Base-by-base conservation (phyloP, 1,139 yeast genomes). In the Protomyces inundatus region DNA sequence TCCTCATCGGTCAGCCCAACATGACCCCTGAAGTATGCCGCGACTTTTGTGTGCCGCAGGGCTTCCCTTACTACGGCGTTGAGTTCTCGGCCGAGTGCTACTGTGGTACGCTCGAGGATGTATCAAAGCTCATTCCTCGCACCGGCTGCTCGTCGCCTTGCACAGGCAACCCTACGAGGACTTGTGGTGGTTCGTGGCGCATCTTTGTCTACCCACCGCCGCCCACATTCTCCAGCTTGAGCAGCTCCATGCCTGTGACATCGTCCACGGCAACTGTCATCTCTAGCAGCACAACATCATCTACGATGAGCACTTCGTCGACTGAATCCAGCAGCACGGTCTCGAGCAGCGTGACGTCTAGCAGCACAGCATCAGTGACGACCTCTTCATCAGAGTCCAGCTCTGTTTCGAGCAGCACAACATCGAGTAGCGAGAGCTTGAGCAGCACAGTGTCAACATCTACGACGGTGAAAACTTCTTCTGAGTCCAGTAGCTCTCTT, bases 1-100 rank as follows among this genome's bases (percentile, higher is more conserved):
- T 12, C 12, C 9, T 36, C 39, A 36, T 36, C 39, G 12, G 12
- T 36, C 39, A 36, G 39, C 39, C 39, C 9, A 46, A 54, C 39
- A 40, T 36, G 35, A 55, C 60, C 42, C 45, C 33, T 14, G 60
- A 45, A 10, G n/a, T 40, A 14, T 55, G 60, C 46, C 40, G 35
- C 39, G 39, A 33, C 23, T 55, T 42, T 52, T 55, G 60, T 45
- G 35, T 34, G 30, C 16, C 48, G 2, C 60, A 55, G 35, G 60
- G 60, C n/a, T 55, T 34, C 53, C 53, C 60, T 33, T 55, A 45
- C 53, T 45, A 51, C 42, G 60, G 60, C 34, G 34, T 40, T 52
- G 60, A 55, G 45, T 55, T 42, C 60, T 42, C 34, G 42, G 6
- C 9, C 14, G 60, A 55, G 40, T 55, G 60, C 40, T 55, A 37